Evolutionary conservation across 1,139 yeast genomes (phyloP).

Genomic region (Debaryomyces nepalensis): DNA sequence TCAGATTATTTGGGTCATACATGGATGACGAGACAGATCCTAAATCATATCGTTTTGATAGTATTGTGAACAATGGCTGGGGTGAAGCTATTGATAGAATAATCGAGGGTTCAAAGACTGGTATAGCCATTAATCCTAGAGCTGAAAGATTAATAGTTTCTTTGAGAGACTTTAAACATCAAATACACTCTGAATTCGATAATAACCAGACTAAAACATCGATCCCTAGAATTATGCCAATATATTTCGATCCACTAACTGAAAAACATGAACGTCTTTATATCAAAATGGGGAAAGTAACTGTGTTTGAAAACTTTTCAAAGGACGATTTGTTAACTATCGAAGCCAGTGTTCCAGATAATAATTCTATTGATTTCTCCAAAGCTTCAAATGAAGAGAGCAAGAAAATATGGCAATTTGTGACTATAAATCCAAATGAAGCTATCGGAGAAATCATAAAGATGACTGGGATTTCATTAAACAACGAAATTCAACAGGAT

Average conservation of each 20-base stretch:
- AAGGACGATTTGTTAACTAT: slow-evolving; percentile 51
- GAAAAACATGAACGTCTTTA: slow-evolving; percentile 64
- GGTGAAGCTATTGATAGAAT: slow-evolving; percentile 84
- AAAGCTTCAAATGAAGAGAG: slow-evolving; percentile 71
- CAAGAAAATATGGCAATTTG: slow-evolving; percentile 66
- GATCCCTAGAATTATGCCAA: slow-evolving; percentile 64
- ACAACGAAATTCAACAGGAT: slow-evolving; percentile 41
- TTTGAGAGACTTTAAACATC: slow-evolving; percentile 74
- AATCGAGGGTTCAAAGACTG: slow-evolving; percentile 74
- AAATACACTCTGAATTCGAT: slow-evolving; percentile 44
- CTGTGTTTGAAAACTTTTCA: slow-evolving; percentile 33
- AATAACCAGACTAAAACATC: slow-evolving; percentile 50
- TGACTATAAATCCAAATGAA: slow-evolving; percentile 79
- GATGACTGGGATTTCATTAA: slow-evolving; percentile 56
- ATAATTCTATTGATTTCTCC: slow-evolving; percentile 56
- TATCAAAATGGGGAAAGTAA: slow-evolving; percentile 58
- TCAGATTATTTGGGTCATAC: slow-evolving; percentile 75
- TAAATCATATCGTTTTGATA: slow-evolving; percentile 26
- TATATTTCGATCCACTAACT: slow-evolving; percentile 66
- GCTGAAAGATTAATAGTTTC: slow-evolving; percentile 74
- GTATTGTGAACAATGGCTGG: slow-evolving; percentile 73
- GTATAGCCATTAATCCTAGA: slow-evolving; percentile 82
- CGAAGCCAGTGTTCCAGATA: slow-evolving; percentile 52
- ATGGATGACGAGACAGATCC: slow-evolving; percentile 41
- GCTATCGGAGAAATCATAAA: slow-evolving; percentile 71